Conservation (phyloP, 2,329 filamentous ascomycete genomes). For the Sporothrix protearum region DNA sequence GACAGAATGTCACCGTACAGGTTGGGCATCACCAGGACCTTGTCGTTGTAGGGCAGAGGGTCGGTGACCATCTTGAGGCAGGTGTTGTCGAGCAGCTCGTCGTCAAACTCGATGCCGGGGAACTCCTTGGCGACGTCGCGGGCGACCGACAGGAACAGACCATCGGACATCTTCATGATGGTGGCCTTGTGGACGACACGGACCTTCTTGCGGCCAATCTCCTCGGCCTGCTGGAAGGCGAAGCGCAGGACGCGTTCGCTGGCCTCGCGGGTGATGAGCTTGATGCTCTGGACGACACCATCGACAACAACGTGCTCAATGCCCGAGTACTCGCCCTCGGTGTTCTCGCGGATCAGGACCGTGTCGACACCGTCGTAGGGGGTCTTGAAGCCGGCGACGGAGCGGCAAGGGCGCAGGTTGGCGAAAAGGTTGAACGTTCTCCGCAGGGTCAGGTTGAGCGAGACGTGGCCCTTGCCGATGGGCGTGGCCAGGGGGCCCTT, state of each 20-base stretch:
- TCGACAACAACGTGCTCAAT: slow-evolving; percentile 98
- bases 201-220: slow-evolving; percentile 93
- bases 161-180: slow-evolving; percentile 99
- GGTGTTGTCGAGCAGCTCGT: slow-evolving; percentile 97
- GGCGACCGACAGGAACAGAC: slow-evolving; percentile 90
- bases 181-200: slow-evolving; percentile 99
- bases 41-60: slow-evolving; percentile 95
- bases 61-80: slow-evolving; percentile 99
- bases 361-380: slow-evolving; percentile 97
- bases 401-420: slow-evolving; percentile 97
- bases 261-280: slow-evolving; percentile 95
- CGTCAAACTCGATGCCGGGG: slow-evolving; percentile 93
- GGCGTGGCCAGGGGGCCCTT: slow-evolving; percentile 98
- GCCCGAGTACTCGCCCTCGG: slow-evolving; percentile 98
- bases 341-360: slow-evolving; percentile 98
- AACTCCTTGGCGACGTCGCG: slow-evolving; percentile 89
- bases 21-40: slow-evolving; percentile 97
- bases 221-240: slow-evolving; percentile 95
- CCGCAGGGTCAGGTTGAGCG: slow-evolving; percentile 95
- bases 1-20: slow-evolving; percentile 99
- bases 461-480: slow-evolving; percentile 97
- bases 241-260: slow-evolving; percentile 94
- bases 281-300: slow-evolving; percentile 98
- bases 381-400: slow-evolving; percentile 95
- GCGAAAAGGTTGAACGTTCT: slow-evolving; percentile 99